Base-by-base conservation (phyloP, 306 rosid species). In the Lupinus albus region DNA sequence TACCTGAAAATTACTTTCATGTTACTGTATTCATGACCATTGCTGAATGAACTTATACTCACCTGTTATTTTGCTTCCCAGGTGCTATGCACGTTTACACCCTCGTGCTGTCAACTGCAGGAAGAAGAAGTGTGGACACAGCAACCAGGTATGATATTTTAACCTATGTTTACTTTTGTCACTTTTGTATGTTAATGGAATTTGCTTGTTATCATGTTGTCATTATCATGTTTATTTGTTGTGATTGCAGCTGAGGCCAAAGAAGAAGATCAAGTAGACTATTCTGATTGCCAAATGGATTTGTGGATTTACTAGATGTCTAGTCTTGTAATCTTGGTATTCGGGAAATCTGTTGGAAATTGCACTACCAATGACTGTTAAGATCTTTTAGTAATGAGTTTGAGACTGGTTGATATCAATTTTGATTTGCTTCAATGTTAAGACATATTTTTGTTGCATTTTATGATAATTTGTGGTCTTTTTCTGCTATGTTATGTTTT, bases 71-170 rank as follows among this genome's bases (percentile, higher is more conserved):
- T n/a, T 72, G 54, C n/a, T 61, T 18, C 58, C 68, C 83, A 89
- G 97, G 84, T 92, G 97, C 32, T 92, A 92, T 50, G 97, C 97
- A 1, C 96, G 98, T 20, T 52, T 93, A 59, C 98, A 93, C 81
- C 98, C 98, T 1, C 96, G 97, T 64, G 98, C 98, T n/a, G 98
- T 93, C 58, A 93, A 93, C 89, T 93, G 98, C 95, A 87, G 98
- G 90, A 93, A 93, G 73, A 93, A 93, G 94, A 93, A 93, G 84
- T 93, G 98, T 78, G 98, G 98, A 33, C 98, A 93, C 88, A 93
- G 97, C 93, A 93, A 92, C 92, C 98, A 92, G 95, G 96, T 85
- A 53, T 11, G 5, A 6, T 33, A 18, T 25, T 63, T 6, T 50
- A 21, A 8, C 0, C 3, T 4, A 3, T 38, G 30, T 17, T 21